A percentile compares a stretch with the other conserved stretches of the same genome.
Evolutionary conservation across 306 rosid species (phyloP).

Genomic region (Senna tora): DNA sequence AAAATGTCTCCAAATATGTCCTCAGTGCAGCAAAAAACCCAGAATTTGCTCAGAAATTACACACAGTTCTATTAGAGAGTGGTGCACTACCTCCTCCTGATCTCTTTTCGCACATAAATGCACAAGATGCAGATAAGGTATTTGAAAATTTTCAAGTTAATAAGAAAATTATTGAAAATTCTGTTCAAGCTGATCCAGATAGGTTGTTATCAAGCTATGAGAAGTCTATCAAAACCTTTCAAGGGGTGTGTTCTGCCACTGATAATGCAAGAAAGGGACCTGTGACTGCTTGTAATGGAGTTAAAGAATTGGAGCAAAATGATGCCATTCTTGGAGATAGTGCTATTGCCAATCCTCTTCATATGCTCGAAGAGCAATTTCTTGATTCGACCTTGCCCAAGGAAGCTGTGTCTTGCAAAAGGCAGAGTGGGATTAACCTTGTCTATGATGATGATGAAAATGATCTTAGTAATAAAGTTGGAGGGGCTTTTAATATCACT

Average conservation of each 20-base stretch:
- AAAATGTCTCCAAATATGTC: conserved; percentile 84
- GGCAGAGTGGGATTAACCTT: conserved; percentile 32
- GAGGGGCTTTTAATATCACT: conserved; percentile 35
- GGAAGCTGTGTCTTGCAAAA: conserved; percentile 39
- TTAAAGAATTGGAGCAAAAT: conserved; percentile 34
- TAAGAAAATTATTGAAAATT: conserved; percentile 39
- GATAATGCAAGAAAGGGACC: conserved; percentile 41
- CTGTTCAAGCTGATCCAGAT: conserved; percentile 51
- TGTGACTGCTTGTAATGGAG: conserved; percentile 45
- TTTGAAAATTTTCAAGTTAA: conserved; percentile 27
- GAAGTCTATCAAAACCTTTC: conserved; percentile 47
- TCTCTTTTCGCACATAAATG: conserved; percentile 74
- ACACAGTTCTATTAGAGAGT: conserved; percentile 83
- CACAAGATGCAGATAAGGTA: conserved; percentile 49
- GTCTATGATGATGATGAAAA: conserved; percentile 40
- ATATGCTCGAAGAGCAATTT: conserved; percentile 46
- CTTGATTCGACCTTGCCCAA: conserved; percentile 37
- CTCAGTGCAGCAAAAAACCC: conserved; percentile 90
- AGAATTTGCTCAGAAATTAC: conserved; percentile 84
- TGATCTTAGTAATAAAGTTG: conserved; percentile 42
- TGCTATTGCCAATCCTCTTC: conserved; percentile 36
- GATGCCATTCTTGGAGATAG: conserved; percentile 36
- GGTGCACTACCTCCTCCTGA: conserved; percentile 95
- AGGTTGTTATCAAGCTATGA: conserved; percentile 48
- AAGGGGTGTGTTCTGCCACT: conserved; percentile 35